These are phyloP conservation scores for Penicillium janthinellum DNA, from an alignment of 2,329 filamentous ascomycete species.

Conservation along the genomic window DNA sequence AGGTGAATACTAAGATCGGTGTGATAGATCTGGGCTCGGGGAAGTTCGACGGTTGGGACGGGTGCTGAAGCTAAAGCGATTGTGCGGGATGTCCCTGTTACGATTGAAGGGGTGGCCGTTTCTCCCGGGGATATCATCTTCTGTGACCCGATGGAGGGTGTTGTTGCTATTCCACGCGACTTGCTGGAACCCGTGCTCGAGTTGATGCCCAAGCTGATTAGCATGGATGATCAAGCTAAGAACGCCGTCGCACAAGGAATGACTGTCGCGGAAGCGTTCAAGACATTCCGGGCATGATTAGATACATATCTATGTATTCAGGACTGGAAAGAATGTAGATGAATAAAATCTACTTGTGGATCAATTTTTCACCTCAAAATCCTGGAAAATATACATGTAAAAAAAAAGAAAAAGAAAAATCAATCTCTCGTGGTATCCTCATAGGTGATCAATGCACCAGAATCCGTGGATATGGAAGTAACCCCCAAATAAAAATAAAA, in stretches of 20 bases:
- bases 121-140: conserved; percentile 67
- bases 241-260: conserved; percentile 65
- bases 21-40: conserved; percentile 47
- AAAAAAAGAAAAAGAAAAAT: background rate
- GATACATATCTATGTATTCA: background rate
- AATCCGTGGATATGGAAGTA: conserved; percentile 16
- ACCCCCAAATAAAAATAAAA: conserved; percentile 13
- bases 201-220: conserved; percentile 56
- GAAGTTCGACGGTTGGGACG: conserved; percentile 49
- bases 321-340: background rate
- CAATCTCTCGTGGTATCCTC: conserved; percentile 24
- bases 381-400: conserved; percentile 15
- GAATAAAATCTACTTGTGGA: background rate
- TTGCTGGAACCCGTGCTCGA: conserved; percentile 63
- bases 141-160: conserved; percentile 68
- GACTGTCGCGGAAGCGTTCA: conserved; percentile 68
- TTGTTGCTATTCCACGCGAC: conserved; percentile 66
- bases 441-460: conserved; percentile 25
- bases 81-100: conserved; percentile 44
- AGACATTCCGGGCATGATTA: conserved; percentile 50
- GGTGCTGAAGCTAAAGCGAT: conserved; percentile 48
- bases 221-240: conserved; percentile 63
- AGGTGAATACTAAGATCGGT: conserved; percentile 10
- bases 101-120: conserved; percentile 45
- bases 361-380: background rate